Conservation (phyloP, 768 basidiomycete genomes). For the Harrya chromipes region DNA sequence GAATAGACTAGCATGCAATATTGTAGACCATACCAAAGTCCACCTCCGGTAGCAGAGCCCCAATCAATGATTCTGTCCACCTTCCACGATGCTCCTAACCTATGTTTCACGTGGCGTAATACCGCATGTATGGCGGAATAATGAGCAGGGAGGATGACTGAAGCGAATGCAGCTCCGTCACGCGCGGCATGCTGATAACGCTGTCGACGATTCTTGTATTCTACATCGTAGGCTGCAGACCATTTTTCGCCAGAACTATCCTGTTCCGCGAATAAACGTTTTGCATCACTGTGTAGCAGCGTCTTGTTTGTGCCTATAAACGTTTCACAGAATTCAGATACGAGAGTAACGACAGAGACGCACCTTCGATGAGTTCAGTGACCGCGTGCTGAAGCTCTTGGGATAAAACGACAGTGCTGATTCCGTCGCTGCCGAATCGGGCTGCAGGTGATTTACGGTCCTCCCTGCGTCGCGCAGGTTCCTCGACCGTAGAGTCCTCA, state of each 20-base stretch:
- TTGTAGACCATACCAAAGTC: conserved; percentile 60
- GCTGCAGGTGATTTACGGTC: conserved; percentile 79
- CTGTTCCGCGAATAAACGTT: conserved; percentile 58
- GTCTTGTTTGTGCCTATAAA: conserved; percentile 59
- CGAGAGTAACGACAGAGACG: conserved; percentile 12
- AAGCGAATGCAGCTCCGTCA: conserved; percentile 82
- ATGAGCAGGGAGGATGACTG: conserved; percentile 82
- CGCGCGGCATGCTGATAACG: conserved; percentile 56
- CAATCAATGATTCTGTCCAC: conserved; percentile 72
- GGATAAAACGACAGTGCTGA: conserved; percentile 73
- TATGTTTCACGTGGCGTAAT: conserved; percentile 58
- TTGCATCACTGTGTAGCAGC: conserved; percentile 65
- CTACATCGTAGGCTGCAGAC: conserved; percentile 52
- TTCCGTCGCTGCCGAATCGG: conserved; percentile 67
- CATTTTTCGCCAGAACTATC: conserved; percentile 39
- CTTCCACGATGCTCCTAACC: conserved; percentile 61
- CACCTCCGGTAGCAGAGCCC: conserved; percentile 81
- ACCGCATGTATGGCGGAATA: conserved; percentile 81
- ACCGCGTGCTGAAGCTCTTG: conserved; percentile 68
- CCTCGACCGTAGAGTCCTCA: conserved; percentile 30
- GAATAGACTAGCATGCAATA: conserved; percentile 3
- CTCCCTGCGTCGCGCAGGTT: conserved; percentile 26
- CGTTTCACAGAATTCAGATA: conserved; percentile 8
- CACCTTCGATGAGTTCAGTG: conserved; percentile 63
- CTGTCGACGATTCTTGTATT: conserved; percentile 61